Base-by-base conservation (phyloP, 2,329 filamentous ascomycete genomes). In the Gaeumannomyces sp. region DNA sequence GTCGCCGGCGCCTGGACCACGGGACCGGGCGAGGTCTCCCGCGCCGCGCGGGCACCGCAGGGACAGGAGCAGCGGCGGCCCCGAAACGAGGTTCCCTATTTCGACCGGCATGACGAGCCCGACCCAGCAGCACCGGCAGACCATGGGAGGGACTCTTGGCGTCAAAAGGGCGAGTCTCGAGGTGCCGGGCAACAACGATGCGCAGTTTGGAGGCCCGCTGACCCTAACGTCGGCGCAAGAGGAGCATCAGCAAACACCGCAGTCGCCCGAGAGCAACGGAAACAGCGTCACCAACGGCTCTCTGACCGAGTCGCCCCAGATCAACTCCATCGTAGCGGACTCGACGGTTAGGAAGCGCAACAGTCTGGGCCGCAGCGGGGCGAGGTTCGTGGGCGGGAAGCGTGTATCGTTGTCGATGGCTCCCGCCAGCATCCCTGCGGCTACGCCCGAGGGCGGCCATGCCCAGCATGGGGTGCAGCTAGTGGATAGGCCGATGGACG, bases 41-140 rank as follows among this genome's bases (percentile, higher is more conserved):
- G 88, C 84, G 67, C 79, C 85, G 59, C 76, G 73, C 53, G 67
- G 66, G 8, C 91, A 96, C 74, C 85, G 92, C 65, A 88, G 93
- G 68, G 93, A 97, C 72, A 87, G 91, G 70, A 96, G 91, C 74
- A 88, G 86, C 58, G 84, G 86, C 67, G 86, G 86, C 6, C 84
- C 88, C 33, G 88, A 89, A 72, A 96, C 91, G 11, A 85, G 93
- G 57, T 97, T 97, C 81, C 95, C 92, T 1, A 90, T 97, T 69
- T 84, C 87, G 69, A 87, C 90, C 7, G 86, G 85, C 69, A 84
- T 78, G 71, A 88, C 85, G 67, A 87, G 80, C 60, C 78, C 81
- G 65, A 80, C 78, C 67, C 80, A 74, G 65, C 67, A 81, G 63
- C 80, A 83, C 75, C 80, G 82, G 27, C 73, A 73, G 69, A 82